Conservation (phyloP, 352 stramenopile genomes). For the Chrysophaeum taylorii region DNA sequence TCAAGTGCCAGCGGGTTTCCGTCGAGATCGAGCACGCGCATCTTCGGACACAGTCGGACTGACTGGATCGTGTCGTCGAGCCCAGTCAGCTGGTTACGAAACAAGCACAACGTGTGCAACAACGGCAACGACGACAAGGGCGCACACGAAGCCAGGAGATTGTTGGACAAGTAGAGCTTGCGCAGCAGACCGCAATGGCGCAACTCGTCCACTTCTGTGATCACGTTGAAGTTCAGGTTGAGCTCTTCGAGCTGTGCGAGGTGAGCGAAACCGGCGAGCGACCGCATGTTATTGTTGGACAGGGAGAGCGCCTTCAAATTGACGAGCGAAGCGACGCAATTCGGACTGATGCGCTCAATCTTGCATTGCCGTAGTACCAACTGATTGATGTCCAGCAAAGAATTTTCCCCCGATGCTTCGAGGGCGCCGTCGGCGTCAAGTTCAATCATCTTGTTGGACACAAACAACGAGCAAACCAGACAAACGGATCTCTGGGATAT, state of each 20-base stretch:
- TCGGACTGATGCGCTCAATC: no score
- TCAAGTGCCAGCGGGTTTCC: constrained; percentile 24
- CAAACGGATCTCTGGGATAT: no score
- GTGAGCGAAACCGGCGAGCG: constrained; percentile 14
- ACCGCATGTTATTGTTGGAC: constrained; percentile 24
- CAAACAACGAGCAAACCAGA: no score
- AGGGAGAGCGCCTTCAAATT: constrained; percentile 28
- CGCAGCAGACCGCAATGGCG: constrained; percentile 3
- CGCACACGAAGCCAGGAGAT: constrained; percentile 13
- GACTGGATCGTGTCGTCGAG: constrained; percentile 17
- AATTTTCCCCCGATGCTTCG: no score
- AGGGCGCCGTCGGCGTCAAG: no score
- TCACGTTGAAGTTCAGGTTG: constrained; percentile 31
- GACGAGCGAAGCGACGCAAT: no score
- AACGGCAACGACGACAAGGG: constrained; percentile 7
- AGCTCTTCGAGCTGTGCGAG: constrained; percentile 25
- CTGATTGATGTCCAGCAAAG: no score
- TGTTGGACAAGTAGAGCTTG: constrained; percentile 24
- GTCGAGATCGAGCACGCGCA: constrained; percentile 26
- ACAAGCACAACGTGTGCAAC: constrained; percentile 27
- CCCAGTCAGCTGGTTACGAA: constrained; percentile 23
- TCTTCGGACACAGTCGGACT: constrained; percentile 14
- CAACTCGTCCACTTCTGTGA: constrained; percentile 18
- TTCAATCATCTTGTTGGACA: no score
- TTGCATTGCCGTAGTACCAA: no score